A percentile compares a stretch with the other conserved stretches of the same genome.
Evolutionary conservation across 2,329 filamentous ascomycete species (phyloP).

Genomic region (Hymenoscyphus repandus): DNA sequence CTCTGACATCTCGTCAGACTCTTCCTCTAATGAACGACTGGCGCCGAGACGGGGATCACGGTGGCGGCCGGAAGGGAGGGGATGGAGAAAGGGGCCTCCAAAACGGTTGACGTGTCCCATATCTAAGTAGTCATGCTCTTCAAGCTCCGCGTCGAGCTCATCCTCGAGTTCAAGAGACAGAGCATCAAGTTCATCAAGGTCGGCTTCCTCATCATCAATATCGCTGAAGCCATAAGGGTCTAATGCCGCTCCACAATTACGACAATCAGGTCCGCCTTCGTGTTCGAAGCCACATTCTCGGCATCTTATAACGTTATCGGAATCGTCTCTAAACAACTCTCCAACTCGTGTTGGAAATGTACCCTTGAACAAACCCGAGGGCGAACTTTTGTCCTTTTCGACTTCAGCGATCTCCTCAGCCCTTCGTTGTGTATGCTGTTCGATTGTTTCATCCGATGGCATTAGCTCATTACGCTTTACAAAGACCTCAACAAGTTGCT

Average conservation of each 20-base stretch:
- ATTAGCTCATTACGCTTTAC: conserved; percentile 54
- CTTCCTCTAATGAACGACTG: too few relatives aligned
- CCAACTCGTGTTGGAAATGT: conserved; percentile 26
- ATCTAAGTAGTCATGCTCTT: not conserved
- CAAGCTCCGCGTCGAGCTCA: conserved; percentile 9
- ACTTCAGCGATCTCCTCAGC: conserved; percentile 55
- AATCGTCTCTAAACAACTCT: conserved; percentile 42
- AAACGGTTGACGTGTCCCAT: too few relatives aligned
- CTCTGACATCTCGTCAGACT: not conserved
- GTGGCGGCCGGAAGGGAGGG: not conserved
- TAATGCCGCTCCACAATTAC: conserved; percentile 46
- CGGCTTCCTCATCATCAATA: conserved; percentile 40
- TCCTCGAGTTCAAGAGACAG: conserved; percentile 11
- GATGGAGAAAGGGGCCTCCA: not conserved
- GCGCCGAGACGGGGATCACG: not conserved
- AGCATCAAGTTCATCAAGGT: conserved; percentile 32
- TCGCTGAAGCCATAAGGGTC: conserved; percentile 42
- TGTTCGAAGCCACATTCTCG: conserved; percentile 59
- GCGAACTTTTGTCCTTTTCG: conserved; percentile 51
- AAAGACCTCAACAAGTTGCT: conserved; percentile 60
- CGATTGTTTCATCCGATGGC: conserved; percentile 56
- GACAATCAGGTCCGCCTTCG: conserved; percentile 50
- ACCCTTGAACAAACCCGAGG: conserved; percentile 59
- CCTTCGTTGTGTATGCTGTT: conserved; percentile 53
- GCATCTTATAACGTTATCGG: conserved; percentile 58